phyloP scores from a whole-genome alignment of 441 rosid species.

The Pelargonium cotyledonis region DNA sequence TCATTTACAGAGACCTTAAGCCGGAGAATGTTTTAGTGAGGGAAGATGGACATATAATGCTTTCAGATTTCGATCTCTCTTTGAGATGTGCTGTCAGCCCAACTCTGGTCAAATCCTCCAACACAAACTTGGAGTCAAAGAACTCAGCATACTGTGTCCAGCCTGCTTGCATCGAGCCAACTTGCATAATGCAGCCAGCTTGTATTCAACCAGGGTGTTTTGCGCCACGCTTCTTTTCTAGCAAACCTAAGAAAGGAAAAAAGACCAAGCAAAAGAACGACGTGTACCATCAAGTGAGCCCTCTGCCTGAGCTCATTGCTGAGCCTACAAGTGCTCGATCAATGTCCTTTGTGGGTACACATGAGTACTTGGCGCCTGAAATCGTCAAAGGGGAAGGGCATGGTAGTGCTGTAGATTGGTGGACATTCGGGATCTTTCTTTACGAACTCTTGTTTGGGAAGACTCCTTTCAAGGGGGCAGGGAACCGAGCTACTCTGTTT shows the following conservation, averaged over 20 bases:
- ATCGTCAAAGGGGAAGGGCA: slow-evolving; percentile 85
- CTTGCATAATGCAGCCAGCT: slow-evolving; percentile 77
- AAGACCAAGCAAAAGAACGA: slow-evolving; percentile 41
- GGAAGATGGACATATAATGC: slow-evolving; percentile 98
- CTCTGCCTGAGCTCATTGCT: slow-evolving; percentile 83
- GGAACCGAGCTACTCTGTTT: slow-evolving; percentile 86
- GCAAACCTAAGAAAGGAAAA: slow-evolving; percentile 59
- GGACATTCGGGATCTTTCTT: slow-evolving; percentile 90
- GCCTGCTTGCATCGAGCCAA: slow-evolving; percentile 41
- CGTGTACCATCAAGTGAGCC: slow-evolving; percentile 36
- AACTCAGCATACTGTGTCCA: slow-evolving; percentile 51
- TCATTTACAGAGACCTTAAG: slow-evolving; percentile 30
- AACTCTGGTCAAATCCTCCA: slow-evolving; percentile 60
- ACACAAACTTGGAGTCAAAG: slow-evolving; percentile 45
- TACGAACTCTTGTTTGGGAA: slow-evolving; percentile 82
- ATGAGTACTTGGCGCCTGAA: slow-evolving; percentile 40
- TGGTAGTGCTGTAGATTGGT: slow-evolving; percentile 98
- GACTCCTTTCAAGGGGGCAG: slow-evolving; percentile 34
- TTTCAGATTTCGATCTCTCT: slow-evolving; percentile 94
- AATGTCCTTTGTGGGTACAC: slow-evolving; percentile 97
- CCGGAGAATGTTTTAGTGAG: slow-evolving; percentile 95
- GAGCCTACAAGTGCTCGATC: slow-evolving; percentile 93
- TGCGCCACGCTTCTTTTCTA: slow-evolving; percentile 68
- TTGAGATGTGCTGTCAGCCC: slow-evolving; percentile 85
- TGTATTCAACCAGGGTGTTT: slow-evolving; percentile 83